Conservation (phyloP, 371 early-diverging fungal species). For the Apophysomyces trapeziformis region DNA sequence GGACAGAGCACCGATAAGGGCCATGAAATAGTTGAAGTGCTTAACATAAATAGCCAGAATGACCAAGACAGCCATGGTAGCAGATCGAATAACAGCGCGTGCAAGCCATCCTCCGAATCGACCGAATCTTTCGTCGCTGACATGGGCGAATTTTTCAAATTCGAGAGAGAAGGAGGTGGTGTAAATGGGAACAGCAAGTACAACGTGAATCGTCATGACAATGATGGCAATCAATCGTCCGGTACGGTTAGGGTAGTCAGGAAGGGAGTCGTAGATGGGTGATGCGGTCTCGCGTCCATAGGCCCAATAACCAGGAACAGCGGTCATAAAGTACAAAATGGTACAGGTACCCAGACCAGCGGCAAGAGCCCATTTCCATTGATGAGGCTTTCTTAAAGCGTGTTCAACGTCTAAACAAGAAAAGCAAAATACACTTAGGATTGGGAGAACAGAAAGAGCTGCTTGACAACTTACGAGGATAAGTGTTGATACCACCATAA, state of each 20-base stretch:
- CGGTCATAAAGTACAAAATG: conserved; percentile 74
- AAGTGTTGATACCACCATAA: conserved; percentile 47
- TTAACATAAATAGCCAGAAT: conserved; percentile 59
- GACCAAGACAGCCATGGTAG: conserved; percentile 40
- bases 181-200: conserved; percentile 82
- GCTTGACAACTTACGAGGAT: conserved; percentile 41
- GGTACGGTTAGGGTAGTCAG: conserved; percentile 59
- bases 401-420: conserved; percentile 59
- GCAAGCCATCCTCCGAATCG: conserved; percentile 40
- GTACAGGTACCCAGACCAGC: conserved; percentile 69
- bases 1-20: conserved; percentile 64
- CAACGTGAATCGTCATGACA: conserved; percentile 79
- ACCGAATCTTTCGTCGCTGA: conserved; percentile 30
- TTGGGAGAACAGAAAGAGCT: background rate
- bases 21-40: conserved; percentile 70
- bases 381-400: conserved; percentile 75
- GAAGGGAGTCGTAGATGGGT: conserved; percentile 75
- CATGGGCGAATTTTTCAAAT: conserved; percentile 54
- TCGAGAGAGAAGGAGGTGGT: conserved; percentile 79
- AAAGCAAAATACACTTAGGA: background rate
- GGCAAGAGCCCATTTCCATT: conserved; percentile 70
- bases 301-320: conserved; percentile 74
- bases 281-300: conserved; percentile 73
- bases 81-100: conserved; percentile 51
- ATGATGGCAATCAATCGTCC: conserved; percentile 64